Base-by-base conservation (phyloP, 768 basidiomycete species). In the Tricholoma saponaceum region DNA sequence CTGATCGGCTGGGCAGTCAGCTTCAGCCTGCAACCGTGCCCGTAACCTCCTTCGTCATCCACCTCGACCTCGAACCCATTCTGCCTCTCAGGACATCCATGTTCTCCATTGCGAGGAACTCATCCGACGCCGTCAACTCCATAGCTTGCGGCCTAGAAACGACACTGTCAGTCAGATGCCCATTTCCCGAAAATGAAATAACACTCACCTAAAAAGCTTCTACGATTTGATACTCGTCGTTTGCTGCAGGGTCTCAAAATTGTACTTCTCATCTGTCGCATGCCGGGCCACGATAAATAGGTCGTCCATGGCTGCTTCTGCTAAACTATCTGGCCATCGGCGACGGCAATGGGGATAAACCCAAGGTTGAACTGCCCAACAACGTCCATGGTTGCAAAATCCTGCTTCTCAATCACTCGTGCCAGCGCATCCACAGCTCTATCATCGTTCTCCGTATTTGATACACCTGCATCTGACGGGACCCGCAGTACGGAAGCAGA, bases 251-350 rank as follows among this genome's bases (percentile, higher is more conserved):
- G 84, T 90, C 77, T 98, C 97, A 67, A 98, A 98, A 69, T 98
- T 98, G 73, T 92, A 98, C 75, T 98, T 98, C 72, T 98, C 97
- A 71, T 99, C 97, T 4, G 92, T 87, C 4, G 96, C 96, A 70
- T 98, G 96, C 68, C 98, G 96, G 65, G 98, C 96, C 16, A 98
- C 82, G 60, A 99, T 94, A 72, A 98, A 98, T 41, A 99, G 75
- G 65, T 99, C 96, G 67, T 98, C 95, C 73, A 84, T 76, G 12
- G 35, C 58, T 12, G 49, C 60, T 2, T 22, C 59, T 8, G 44
- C 69, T 25, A 57, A 66, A 8, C 56, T 26, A 25, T 49, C 33
- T 9, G 35, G 16, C 20, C 54, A 14, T 22, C 32, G 5, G 26
- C 58, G 28, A 8, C 56, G 33, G 18, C 28, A 52, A 56, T 51